phyloP scores from a whole-genome alignment of 129 eudicot species.

The Ambrosia artemisiifolia region DNA sequence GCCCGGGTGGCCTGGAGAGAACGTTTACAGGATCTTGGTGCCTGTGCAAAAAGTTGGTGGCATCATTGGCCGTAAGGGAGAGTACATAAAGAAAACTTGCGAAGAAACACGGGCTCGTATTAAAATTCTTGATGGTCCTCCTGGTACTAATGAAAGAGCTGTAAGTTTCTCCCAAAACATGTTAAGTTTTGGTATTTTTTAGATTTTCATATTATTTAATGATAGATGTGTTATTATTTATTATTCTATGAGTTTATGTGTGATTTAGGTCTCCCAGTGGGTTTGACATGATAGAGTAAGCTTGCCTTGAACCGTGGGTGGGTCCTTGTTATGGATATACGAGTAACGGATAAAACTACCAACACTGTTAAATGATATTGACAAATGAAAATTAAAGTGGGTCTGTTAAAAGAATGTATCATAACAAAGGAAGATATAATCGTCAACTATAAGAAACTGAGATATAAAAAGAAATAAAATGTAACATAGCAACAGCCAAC shows the following conservation, averaged over 20 bases:
- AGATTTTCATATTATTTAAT: not conserved
- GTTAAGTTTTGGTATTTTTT: not conserved
- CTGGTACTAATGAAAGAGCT: conserved; percentile 85
- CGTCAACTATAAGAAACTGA: conserved; percentile 13
- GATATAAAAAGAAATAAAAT: not conserved
- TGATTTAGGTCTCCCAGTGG: not conserved
- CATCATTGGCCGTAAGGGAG: conserved; percentile 95
- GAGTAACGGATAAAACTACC: conserved; percentile 11
- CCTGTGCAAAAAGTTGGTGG: conserved; percentile 94
- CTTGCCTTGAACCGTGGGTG: not conserved
- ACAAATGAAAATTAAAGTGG: not conserved
- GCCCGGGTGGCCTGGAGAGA: conserved; percentile 99
- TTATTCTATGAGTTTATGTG: not conserved
- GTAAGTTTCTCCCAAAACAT: conserved; percentile 47
- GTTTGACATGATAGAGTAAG: not conserved
- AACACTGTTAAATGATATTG: conserved; percentile 2
- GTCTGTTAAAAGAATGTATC: conserved; percentile 16
- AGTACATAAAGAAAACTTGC: conserved; percentile 79
- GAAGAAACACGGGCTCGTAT: conserved; percentile 95
- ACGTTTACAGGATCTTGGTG: conserved; percentile 81
- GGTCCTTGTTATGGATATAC: not conserved
- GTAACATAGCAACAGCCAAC: not conserved
- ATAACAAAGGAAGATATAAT: conserved; percentile 9
- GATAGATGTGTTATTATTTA: not conserved
- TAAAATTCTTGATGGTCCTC: conserved; percentile 93